Conservation (phyloP, 495 filamentous ascomycete species). For the Penicillium pancosmium region DNA sequence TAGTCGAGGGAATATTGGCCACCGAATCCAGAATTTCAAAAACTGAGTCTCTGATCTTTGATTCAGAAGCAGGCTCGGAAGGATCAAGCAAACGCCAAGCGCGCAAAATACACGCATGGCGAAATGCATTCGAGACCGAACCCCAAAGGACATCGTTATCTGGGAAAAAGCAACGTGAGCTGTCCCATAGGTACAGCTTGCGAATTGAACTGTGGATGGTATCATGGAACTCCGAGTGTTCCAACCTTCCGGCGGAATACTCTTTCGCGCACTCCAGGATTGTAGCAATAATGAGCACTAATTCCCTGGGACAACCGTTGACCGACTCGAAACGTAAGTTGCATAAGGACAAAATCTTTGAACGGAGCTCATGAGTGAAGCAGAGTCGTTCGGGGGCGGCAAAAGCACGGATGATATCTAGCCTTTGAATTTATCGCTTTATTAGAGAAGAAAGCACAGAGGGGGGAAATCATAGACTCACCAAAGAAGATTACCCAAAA, state of each 20-base stretch:
- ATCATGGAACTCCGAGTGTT: constrained; percentile 21
- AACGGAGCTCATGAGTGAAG: constrained; percentile 38
- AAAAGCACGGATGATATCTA: constrained; percentile 44
- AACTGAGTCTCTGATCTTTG: constrained; percentile 37
- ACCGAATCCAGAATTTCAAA: constrained; percentile 34
- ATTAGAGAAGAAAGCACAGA: background rate
- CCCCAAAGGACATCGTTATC: constrained; percentile 33
- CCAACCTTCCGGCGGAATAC: constrained; percentile 27
- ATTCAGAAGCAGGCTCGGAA: constrained; percentile 23
- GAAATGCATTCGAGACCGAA: constrained; percentile 35
- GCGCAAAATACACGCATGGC: constrained; percentile 40
- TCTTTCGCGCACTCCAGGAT: constrained; percentile 38
- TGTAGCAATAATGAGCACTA: constrained; percentile 39
- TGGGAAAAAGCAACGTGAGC: constrained; percentile 28
- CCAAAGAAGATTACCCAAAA: constrained; percentile 43
- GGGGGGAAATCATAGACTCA: constrained; percentile 4
- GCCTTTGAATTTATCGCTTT: constrained; percentile 17
- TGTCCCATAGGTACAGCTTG: constrained; percentile 36
- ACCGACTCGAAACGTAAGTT: constrained; percentile 39
- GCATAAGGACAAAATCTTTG: constrained; percentile 30
- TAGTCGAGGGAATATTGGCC: constrained; percentile 32
- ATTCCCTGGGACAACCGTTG: constrained; percentile 39
- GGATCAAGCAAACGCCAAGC: constrained; percentile 36
- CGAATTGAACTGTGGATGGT: constrained; percentile 21
- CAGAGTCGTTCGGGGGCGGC: constrained; percentile 35